A percentile compares a stretch with the other conserved stretches of the same genome.
Evolutionary conservation across 1,139 yeast genomes (phyloP).

Genomic region (Hanseniaspora uvarum): DNA sequence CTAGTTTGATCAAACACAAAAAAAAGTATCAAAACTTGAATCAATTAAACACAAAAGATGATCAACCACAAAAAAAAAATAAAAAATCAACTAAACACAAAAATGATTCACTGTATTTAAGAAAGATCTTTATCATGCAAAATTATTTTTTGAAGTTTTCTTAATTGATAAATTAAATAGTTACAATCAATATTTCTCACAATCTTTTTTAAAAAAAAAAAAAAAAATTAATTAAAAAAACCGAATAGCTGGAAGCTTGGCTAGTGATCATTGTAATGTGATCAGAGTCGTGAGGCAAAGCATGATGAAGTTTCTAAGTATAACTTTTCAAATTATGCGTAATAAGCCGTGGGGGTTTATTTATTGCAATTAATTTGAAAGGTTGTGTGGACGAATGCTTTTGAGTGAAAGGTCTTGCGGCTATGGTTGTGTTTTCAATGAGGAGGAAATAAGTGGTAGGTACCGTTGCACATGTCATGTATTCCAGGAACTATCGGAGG

Average conservation of each 20-base stretch:
- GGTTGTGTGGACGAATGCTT: neutral
- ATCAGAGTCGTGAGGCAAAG: neutral
- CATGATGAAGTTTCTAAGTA: neutral
- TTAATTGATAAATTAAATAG: neutral
- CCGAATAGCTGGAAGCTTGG: neutral
- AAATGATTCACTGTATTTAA: neutral
- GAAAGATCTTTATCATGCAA: neutral
- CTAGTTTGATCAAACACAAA: too few relatives aligned
- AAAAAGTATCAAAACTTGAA: too few relatives aligned
- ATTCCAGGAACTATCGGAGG: neutral
- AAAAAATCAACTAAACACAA: neutral
- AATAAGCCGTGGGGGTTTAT: neutral
- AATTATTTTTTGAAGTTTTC: neutral
- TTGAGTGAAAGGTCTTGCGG: neutral
- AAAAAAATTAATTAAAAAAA: neutral
- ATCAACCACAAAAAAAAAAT: neutral
- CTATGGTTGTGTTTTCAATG: neutral
- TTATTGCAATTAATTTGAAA: neutral
- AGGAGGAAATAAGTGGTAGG: neutral
- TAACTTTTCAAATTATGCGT: neutral
- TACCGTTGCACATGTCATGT: slow-evolving; percentile 1
- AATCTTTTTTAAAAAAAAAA: neutral
- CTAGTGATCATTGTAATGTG: neutral
- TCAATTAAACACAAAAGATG: too few relatives aligned
- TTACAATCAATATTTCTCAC: neutral